Conservation (phyloP, 2,329 filamentous ascomycete genomes). For the Trichophyton rubrum region DNA sequence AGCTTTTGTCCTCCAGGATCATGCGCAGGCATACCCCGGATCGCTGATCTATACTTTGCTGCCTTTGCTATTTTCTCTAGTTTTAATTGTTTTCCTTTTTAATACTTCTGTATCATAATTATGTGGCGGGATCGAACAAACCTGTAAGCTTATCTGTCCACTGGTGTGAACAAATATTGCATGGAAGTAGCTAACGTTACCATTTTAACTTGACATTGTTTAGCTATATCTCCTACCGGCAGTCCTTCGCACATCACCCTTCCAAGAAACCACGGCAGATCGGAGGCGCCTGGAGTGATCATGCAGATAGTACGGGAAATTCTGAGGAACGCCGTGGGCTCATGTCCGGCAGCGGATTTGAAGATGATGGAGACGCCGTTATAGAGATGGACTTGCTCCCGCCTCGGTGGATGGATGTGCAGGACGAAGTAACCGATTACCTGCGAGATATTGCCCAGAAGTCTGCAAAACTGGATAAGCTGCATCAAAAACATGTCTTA, state of each 20-base stretch:
- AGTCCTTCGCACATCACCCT: slow-evolving; percentile 94
- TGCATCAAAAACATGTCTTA: slow-evolving; percentile 94
- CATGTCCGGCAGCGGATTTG: slow-evolving; percentile 57
- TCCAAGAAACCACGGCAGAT: slow-evolving; percentile 67
- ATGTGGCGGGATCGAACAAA: slow-evolving; percentile 99
- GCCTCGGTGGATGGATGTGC: slow-evolving; percentile 88
- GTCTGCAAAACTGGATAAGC: slow-evolving; percentile 71
- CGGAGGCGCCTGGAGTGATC: slow-evolving; percentile 43
- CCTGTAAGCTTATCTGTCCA: slow-evolving; percentile 50
- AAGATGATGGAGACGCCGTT: slow-evolving; percentile 78
- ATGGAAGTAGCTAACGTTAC: slow-evolving; percentile 3
- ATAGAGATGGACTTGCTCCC: slow-evolving; percentile 98
- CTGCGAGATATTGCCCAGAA: slow-evolving; percentile 70
- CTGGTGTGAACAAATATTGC: background rate
- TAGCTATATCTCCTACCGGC: slow-evolving; percentile 97
- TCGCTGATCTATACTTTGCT: slow-evolving; percentile 3
- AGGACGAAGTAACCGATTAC: slow-evolving; percentile 80
- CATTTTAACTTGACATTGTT: slow-evolving; percentile 2
- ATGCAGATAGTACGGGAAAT: slow-evolving; percentile 48
- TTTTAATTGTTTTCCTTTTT: background rate
- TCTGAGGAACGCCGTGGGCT: slow-evolving; percentile 66
- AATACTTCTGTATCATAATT: slow-evolving; percentile 27
- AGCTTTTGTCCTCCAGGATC: background rate
- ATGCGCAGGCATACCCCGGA: background rate
- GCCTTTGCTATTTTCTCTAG: background rate